Evolutionary conservation across 2,329 filamentous ascomycete species (phyloP).

Genomic region (Purpureocillium takamizusanense): DNA sequence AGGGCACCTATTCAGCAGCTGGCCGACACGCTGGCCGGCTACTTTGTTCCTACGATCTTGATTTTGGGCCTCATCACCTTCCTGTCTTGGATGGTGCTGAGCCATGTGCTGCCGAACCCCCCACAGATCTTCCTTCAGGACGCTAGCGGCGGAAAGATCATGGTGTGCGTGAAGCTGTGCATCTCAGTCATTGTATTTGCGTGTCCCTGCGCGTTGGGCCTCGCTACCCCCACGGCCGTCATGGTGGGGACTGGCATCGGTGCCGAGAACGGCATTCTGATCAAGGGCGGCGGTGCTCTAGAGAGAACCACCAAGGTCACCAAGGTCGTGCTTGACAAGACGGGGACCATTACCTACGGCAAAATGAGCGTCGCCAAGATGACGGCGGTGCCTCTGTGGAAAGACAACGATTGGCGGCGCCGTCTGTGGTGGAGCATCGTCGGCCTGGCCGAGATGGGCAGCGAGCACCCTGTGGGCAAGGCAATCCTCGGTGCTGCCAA

Average conservation of each 20-base stretch:
- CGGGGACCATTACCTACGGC: constrained; percentile 85
- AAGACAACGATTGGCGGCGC: constrained; percentile 54
- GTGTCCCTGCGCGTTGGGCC: constrained; percentile 90
- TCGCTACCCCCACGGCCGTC: constrained; percentile 92
- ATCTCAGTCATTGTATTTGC: constrained; percentile 98
- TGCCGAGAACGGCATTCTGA: constrained; percentile 91
- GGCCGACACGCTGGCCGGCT: constrained; percentile 83
- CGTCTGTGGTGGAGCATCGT: constrained; percentile 93
- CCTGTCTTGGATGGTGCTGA: constrained; percentile 86
- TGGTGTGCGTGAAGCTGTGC: constrained; percentile 95
- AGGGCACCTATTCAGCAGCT: constrained; percentile 90
- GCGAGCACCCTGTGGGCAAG: constrained; percentile 91
- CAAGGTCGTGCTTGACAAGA: constrained; percentile 91
- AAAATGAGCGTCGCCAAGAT: constrained; percentile 85
- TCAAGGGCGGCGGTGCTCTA: constrained; percentile 89
- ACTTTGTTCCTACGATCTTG: constrained; percentile 88
- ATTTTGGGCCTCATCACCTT: constrained; percentile 79
- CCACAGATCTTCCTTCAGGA: constrained; percentile 78
- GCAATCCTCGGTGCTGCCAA: constrained; percentile 74
- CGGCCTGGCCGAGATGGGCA: constrained; percentile 89
- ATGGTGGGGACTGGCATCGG: constrained; percentile 99
- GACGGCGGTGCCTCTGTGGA: constrained; percentile 61
- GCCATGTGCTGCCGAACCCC: constrained; percentile 74
- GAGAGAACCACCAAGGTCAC: constrained; percentile 87
- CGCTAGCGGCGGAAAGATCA: constrained; percentile 79